Base-by-base conservation (phyloP, 2,329 filamentous ascomycete genomes). In the Pseudovirgaria hyperparasitica region DNA sequence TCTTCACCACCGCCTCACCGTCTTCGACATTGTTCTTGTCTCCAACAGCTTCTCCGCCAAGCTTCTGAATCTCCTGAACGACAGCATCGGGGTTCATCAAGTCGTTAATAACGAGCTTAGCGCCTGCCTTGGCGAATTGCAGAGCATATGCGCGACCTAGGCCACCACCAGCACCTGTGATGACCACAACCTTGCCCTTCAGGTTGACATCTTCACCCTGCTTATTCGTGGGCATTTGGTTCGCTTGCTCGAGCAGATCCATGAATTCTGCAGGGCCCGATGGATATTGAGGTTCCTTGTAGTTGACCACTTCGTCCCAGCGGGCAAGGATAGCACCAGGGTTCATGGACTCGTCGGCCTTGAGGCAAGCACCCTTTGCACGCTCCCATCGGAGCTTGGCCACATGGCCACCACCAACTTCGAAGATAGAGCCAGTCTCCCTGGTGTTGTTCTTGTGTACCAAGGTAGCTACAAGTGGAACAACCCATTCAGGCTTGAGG, bases 351-450 rank as follows among this genome's bases (percentile, higher is more conserved):
- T 78, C 72, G 57, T 96, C 90, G 30, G 84, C 76, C 66, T 87
- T 92, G 49, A 94, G 72, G 20, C 96, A 69, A 35, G 82, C 78
- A 58, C 90, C 90, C 54, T 73, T 77, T 29, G 90, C 76, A 38
- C 90, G 79, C 68, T 98, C 82, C 90, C 90, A 98, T 48, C 90
- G 73, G 33, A 93, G 60, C 69, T 96, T 96, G 41, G 87, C 82
- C 32, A 92, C 63, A 60, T 92, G 84, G 30, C 87, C 90, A 50
- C 82, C 90, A 34, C 90, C 90, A 39, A 81, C 82, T 62, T 96
- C 90, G 55, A 86, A 96, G 54, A 96, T 93, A 35, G 74, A 67
- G 37, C 90, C 90, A 24, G 71, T 87, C 66, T 96, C 87, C 25
- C 61, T 57, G 6, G 70, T 77, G 64, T 90, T 92, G 46, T 72